Evolutionary conservation across 75 land plant genomes (phyloP), one percentile per base, ranked within the genome.

Genomic region (Ceratopteris richardii): DNA sequence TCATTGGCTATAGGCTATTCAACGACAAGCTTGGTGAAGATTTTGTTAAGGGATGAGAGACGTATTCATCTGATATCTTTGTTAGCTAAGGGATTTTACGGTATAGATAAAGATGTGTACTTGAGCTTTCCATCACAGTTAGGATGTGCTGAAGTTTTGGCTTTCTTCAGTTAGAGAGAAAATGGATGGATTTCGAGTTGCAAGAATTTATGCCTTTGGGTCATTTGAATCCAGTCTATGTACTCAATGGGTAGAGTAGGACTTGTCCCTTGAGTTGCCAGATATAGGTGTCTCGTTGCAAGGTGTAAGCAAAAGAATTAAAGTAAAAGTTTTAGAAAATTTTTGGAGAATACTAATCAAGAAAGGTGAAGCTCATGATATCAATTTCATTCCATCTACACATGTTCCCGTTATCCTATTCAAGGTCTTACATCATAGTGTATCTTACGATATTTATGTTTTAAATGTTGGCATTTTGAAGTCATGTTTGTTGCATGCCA

Each of bases 211-310:
- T 58, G 86, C 96, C 42, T 90, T 90, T 83, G 96, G 96, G 57
- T 90, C 96, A 2, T 90, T 86, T 77, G 77, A 69, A 19, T 90
- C 96, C 29, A 64, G 86, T 55, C 80, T 90, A 19, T 90, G 76
- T 53, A 71, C 91, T 17, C 73, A 70, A 43, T 78, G 75, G 78
- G 87, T 86, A 24, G 96, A 90, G 69, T 58, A 86, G 70, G 96
- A 90, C 67, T 65, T 90, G 29, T 85, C 87, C 0, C 58, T 90
- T 40, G 80, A 85, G 29, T 60, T 75, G 29, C 61, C 71, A 12
- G 51, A 66, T 69, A 58, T 46, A 43, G 57, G 62, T 12, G 56
- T 29, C 21, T 11, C 25, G 36, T 23, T 63, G 20, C 60, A 66
- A 51, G 56, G 77, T 22, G 10, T 77, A 64, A 60, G 73, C 18